phyloP scores from a whole-genome alignment of 495 filamentous ascomycete species.

The Aspergillus avenaceus region DNA sequence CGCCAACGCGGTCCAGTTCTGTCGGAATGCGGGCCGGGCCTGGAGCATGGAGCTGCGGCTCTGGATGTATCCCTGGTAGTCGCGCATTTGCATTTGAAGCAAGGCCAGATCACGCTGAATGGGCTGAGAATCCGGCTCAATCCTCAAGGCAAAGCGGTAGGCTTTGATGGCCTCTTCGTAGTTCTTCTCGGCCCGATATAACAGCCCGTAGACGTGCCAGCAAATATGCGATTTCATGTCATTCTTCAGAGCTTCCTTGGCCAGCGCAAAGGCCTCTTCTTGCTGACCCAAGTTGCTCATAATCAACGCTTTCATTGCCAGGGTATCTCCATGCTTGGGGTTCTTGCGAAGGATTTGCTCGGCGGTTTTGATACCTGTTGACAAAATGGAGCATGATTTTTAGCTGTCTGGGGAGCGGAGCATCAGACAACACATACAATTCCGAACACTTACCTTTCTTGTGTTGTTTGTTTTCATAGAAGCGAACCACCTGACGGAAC shows the following conservation, averaged over 20 bases:
- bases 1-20: constrained; percentile 95
- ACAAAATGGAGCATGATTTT: constrained; percentile 15
- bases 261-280: constrained; percentile 89
- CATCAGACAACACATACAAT: constrained; percentile 3
- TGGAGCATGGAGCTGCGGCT: constrained; percentile 83
- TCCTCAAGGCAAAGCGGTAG: constrained; percentile 87
- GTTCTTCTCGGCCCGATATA: constrained; percentile 91
- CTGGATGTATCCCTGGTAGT: constrained; percentile 89
- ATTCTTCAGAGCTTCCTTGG: constrained; percentile 82
- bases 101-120: constrained; percentile 92
- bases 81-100: constrained; percentile 94
- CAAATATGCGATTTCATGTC: constrained; percentile 99
- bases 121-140: constrained; percentile 88
- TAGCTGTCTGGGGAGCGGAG: constrained; percentile 12
- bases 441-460: constrained; percentile 65
- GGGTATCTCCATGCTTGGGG: constrained; percentile 95
- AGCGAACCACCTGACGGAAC: constrained; percentile 89
- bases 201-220: constrained; percentile 98
- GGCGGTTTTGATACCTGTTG: constrained; percentile 76
- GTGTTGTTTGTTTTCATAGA: constrained; percentile 97
- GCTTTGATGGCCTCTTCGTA: constrained; percentile 98
- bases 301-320: constrained; percentile 98
- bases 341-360: constrained; percentile 92
- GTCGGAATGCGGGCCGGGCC: constrained; percentile 67
- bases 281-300: constrained; percentile 86